phyloP scores from a whole-genome alignment of 2,329 filamentous ascomycete genomes.

The Cercospora sp. region DNA sequence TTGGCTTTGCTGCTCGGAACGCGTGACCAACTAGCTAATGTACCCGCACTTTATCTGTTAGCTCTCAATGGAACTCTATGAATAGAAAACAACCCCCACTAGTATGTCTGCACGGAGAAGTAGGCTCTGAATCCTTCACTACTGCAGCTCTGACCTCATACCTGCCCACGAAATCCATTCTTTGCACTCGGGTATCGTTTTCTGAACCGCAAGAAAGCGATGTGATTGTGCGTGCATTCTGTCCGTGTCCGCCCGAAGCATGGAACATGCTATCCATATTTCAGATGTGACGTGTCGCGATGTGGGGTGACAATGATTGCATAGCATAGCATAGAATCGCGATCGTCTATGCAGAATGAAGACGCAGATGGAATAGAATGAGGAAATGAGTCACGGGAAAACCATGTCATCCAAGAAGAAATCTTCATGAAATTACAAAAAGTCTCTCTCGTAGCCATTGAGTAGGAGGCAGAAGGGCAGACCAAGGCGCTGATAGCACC shows the following conservation, averaged over 20 bases:
- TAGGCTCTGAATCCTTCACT: not conserved
- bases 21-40: not conserved
- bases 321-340: not conserved
- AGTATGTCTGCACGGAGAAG: not conserved
- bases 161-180: not conserved
- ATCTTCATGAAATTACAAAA: not conserved
- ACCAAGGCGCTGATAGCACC: not conserved
- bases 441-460: not conserved
- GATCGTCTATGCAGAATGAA: not conserved
- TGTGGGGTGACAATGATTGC: not conserved
- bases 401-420: not conserved
- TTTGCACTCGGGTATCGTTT: not conserved
- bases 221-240: not conserved
- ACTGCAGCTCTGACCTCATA: not conserved
- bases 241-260: not conserved
- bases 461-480: not conserved
- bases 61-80: not conserved
- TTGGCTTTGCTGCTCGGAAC: not conserved
- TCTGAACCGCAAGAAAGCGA: not conserved
- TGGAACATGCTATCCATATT: not conserved
- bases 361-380: not conserved
- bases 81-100: not conserved
- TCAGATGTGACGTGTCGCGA: not conserved
- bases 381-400: not conserved
- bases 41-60: not conserved